Conservation (phyloP, 2,329 filamentous ascomycete species). For the Ceratocystis cacaofunesta region DNA sequence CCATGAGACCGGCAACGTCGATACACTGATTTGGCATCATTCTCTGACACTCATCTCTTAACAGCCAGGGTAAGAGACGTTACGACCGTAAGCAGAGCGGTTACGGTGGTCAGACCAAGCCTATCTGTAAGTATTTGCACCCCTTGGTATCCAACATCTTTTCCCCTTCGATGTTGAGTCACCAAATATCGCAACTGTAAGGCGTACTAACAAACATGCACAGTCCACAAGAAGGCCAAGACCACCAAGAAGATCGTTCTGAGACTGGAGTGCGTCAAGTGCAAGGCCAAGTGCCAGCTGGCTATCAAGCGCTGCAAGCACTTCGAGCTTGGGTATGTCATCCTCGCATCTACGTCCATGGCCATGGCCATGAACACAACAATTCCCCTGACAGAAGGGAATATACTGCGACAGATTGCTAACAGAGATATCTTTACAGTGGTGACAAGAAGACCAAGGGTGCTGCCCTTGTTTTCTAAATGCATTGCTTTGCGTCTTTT, state of each 20-base stretch:
- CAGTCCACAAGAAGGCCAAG: slow-evolving; percentile 99
- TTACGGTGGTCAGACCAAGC: slow-evolving; percentile 99
- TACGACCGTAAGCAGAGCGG: slow-evolving; percentile 98
- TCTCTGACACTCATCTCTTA: slow-evolving; percentile 6
- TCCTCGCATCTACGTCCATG: not conserved
- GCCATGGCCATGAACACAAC: not conserved
- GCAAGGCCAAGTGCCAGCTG: slow-evolving; percentile 98
- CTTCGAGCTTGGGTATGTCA: slow-evolving; percentile 92
- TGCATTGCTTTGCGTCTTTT: slow-evolving; percentile 31
- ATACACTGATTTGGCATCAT: not conserved
- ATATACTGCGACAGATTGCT: slow-evolving; percentile 23
- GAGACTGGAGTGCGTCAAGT: slow-evolving; percentile 89
- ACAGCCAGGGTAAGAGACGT: slow-evolving; percentile 87
- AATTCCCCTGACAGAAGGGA: not conserved
- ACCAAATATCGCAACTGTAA: not conserved
- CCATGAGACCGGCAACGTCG: not conserved
- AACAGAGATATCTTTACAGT: slow-evolving; percentile 39
- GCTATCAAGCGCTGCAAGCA: slow-evolving; percentile 99
- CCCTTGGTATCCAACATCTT: not conserved
- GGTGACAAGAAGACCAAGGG: slow-evolving; percentile 99
- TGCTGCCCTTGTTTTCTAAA: slow-evolving; percentile 98
- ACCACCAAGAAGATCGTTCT: slow-evolving; percentile 99
- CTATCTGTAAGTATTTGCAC: slow-evolving; percentile 45
- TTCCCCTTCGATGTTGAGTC: not conserved
- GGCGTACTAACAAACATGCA: slow-evolving; percentile 2